Evolutionary conservation across 768 basidiomycete genomes (phyloP).

Genomic region (Cystofilobasidium capitatum): DNA sequence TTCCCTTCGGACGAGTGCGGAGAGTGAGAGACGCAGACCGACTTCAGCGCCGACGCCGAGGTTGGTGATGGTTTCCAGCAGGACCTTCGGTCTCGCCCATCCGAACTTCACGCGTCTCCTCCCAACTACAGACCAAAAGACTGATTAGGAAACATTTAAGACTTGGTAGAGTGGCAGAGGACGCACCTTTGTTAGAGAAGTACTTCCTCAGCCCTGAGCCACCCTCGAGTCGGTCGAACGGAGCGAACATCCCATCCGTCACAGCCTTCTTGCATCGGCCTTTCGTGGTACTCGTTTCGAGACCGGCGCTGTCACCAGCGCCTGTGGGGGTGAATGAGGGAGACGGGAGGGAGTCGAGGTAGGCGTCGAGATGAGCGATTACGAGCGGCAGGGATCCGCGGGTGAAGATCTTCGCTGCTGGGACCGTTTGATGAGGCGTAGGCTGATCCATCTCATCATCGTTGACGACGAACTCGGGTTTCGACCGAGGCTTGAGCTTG

Average conservation of each 20-base stretch:
- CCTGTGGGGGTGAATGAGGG: slow-evolving; percentile 42
- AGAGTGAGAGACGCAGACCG: not conserved
- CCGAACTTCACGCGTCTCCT: slow-evolving; percentile 39
- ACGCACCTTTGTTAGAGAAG: not conserved
- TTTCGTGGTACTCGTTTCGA: slow-evolving; percentile 18
- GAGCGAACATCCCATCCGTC: slow-evolving; percentile 25
- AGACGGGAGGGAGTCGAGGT: slow-evolving; percentile 47
- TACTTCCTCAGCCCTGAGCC: not conserved
- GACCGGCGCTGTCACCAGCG: slow-evolving; percentile 26
- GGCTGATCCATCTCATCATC: too few relatives aligned
- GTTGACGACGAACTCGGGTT: too few relatives aligned
- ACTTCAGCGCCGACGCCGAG: slow-evolving; percentile 49
- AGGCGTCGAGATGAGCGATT: slow-evolving; percentile 54
- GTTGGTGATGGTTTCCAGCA: slow-evolving; percentile 47
- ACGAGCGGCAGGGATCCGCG: slow-evolving; percentile 52
- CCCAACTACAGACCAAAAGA: not conserved
- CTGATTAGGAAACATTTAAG: not conserved
- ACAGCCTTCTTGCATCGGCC: slow-evolving; percentile 12
- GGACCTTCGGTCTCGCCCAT: slow-evolving; percentile 51
- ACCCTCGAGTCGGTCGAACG: slow-evolving; percentile 3
- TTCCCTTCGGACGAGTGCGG: not conserved
- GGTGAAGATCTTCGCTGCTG: slow-evolving; percentile 52
- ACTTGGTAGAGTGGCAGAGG: too few relatives aligned
- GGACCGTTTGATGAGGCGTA: slow-evolving; percentile 42
- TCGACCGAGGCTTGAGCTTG: too few relatives aligned